phyloP scores from a whole-genome alignment of 768 basidiomycete species.

The Calocybe gangraenosa region DNA sequence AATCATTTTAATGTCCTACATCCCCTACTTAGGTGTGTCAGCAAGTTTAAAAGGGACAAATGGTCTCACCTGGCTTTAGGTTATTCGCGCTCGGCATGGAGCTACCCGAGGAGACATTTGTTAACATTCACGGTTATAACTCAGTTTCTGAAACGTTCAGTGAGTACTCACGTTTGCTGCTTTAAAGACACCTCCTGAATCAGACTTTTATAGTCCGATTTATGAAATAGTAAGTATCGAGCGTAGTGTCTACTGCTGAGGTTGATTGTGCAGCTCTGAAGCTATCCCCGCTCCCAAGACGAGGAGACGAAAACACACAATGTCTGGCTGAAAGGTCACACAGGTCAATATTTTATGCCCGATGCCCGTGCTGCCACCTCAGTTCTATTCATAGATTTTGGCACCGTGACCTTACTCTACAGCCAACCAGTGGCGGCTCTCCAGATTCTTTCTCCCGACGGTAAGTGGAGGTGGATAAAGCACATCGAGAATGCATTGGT shows the following conservation, averaged over 20 bases:
- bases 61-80: background rate
- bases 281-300: slow-evolving; percentile 37
- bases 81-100: slow-evolving; percentile 39
- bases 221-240: slow-evolving; percentile 41
- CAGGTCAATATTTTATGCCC: slow-evolving; percentile 26
- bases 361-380: background rate
- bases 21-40: slow-evolving; percentile 28
- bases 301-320: slow-evolving; percentile 37
- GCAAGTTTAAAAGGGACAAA: background rate
- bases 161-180: slow-evolving; percentile 9
- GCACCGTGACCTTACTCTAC: slow-evolving; percentile 36
- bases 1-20: slow-evolving; percentile 35
- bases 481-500: slow-evolving; percentile 45
- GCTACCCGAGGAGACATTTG: slow-evolving; percentile 38
- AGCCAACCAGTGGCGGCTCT: slow-evolving; percentile 44
- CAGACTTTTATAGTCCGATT: slow-evolving; percentile 28
- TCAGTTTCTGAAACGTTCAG: slow-evolving; percentile 31
- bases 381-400: slow-evolving; percentile 1
- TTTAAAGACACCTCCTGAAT: background rate
- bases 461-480: slow-evolving; percentile 40
- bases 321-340: slow-evolving; percentile 49
- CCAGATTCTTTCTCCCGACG: slow-evolving; percentile 38
- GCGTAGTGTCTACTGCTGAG: background rate
- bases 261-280: slow-evolving; percentile 10
- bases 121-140: slow-evolving; percentile 34